Evolutionary conservation across 805 yeast genomes (phyloP).

Genomic region (Myxozyma monticola): DNA sequence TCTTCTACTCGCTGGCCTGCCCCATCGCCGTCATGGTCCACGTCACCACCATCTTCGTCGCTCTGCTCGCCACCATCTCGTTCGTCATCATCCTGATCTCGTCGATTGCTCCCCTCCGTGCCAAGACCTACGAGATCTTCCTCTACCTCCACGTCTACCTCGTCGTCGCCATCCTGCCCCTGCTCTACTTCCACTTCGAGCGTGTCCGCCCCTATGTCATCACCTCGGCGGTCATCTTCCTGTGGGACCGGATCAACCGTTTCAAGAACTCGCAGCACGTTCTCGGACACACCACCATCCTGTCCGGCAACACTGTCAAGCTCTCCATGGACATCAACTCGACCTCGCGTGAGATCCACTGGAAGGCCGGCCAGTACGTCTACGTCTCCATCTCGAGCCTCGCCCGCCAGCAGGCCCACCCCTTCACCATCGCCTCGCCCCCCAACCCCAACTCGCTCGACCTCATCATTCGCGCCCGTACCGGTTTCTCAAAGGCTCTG

Average conservation of each 20-base stretch:
- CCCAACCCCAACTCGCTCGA: slow-evolving; percentile 33
- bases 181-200: slow-evolving; percentile 30
- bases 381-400: slow-evolving; percentile 24
- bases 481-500: slow-evolving; percentile 36
- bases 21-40: slow-evolving; percentile 29
- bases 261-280: slow-evolving; percentile 27
- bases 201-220: slow-evolving; percentile 32
- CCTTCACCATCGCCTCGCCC: slow-evolving; percentile 31
- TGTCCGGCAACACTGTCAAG: slow-evolving; percentile 31
- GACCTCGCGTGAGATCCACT: slow-evolving; percentile 29
- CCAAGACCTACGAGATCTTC: slow-evolving; percentile 30
- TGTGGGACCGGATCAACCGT: slow-evolving; percentile 30
- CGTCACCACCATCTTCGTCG: slow-evolving; percentile 30
- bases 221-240: slow-evolving; percentile 29
- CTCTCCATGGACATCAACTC: slow-evolving; percentile 29
- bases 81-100: slow-evolving; percentile 28
- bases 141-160: slow-evolving; percentile 29
- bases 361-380: slow-evolving; percentile 32
- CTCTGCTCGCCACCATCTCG: slow-evolving; percentile 24
- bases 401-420: slow-evolving; percentile 31
- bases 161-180: slow-evolving; percentile 31
- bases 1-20: slow-evolving; percentile 28
- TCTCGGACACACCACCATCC: slow-evolving; percentile 26
- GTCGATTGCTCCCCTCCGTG: slow-evolving; percentile 29
- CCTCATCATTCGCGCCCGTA: slow-evolving; percentile 37